These are phyloP conservation scores for Aegilops umbellulata DNA, from an alignment of 176 grass and related monocot genomes.

Conservation along the genomic window DNA sequence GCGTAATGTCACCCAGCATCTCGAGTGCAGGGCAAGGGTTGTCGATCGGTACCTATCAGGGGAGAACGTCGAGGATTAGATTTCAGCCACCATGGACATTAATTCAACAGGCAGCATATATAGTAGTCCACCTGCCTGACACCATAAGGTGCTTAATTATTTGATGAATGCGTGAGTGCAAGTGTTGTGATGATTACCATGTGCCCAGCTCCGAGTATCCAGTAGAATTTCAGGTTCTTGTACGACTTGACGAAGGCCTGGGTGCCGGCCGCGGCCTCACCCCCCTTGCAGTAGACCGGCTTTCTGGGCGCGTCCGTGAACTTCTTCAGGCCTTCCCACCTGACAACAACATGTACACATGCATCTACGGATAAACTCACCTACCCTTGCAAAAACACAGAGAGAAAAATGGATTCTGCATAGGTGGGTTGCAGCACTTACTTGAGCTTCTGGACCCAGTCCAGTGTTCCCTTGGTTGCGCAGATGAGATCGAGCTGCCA, in stretches of 20 bases:
- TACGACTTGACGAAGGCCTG: constrained; percentile 82
- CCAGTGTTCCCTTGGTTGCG: background rate
- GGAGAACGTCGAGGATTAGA: background rate
- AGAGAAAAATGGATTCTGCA: too few relatives aligned
- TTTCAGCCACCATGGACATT: constrained; percentile 3
- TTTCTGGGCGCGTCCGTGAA: constrained; percentile 39
- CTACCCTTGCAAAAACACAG: too few relatives aligned
- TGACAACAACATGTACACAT: background rate
- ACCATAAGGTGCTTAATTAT: background rate
- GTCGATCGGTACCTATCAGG: background rate
- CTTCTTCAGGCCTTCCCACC: constrained; percentile 64
- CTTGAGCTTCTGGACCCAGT: background rate
- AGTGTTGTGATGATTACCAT: constrained; percentile 45
- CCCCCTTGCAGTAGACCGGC: constrained; percentile 54
- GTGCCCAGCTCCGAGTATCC: constrained; percentile 82
- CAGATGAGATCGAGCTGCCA: background rate
- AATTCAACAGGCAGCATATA: background rate
- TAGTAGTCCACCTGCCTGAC: background rate
- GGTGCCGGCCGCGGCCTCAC: constrained; percentile 34
- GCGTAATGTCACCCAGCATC: background rate
- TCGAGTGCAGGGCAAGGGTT: background rate
- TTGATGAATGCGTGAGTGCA: background rate
- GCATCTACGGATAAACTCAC: background rate
- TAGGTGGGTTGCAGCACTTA: background rate
- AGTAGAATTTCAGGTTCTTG: constrained; percentile 82